Percentiles rank a stretch among this genome's conserved stretches.
phyloP scores from a whole-genome alignment of 208 protist species.

The Trypanosoma theileri region DNA sequence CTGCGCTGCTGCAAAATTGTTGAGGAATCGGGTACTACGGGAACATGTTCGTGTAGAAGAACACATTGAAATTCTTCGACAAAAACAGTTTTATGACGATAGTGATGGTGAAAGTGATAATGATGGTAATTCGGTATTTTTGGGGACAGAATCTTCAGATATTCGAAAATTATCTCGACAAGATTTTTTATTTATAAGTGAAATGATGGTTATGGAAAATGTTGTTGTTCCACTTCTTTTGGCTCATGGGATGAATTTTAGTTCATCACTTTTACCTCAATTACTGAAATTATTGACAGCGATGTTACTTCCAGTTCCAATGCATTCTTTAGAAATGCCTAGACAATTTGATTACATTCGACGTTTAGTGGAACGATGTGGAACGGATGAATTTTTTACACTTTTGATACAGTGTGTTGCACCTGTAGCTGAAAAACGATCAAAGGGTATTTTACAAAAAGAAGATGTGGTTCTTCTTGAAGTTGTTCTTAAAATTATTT shows the following conservation, averaged over 20 bases:
- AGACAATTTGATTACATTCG: conserved; percentile 62
- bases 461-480: conserved; percentile 76
- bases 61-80: conserved; percentile 54
- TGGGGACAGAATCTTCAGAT: conserved; percentile 4
- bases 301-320: conserved; percentile 67
- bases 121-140: conserved; percentile 28
- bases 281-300: conserved; percentile 76
- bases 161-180: conserved; percentile 25
- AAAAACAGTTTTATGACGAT: conserved; percentile 62
- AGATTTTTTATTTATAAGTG: conserved; percentile 78
- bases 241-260: conserved; percentile 78
- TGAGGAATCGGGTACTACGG: conserved; percentile 72
- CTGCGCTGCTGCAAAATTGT: conserved; percentile 70
- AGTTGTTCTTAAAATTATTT: conserved; percentile 72
- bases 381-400: conserved; percentile 82
- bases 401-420: conserved; percentile 78
- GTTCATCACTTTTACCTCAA: conserved; percentile 65
- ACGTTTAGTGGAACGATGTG: conserved; percentile 65
- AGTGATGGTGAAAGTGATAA: conserved; percentile 35
- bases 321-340: conserved; percentile 52
- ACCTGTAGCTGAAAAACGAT: conserved; percentile 71
- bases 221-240: conserved; percentile 75
- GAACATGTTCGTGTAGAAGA: conserved; percentile 70
- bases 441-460: conserved; percentile 37
- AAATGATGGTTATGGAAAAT: conserved; percentile 84